phyloP scores from a whole-genome alignment of 2,329 filamentous ascomycete species.

The Epichloe brachyelytri region DNA sequence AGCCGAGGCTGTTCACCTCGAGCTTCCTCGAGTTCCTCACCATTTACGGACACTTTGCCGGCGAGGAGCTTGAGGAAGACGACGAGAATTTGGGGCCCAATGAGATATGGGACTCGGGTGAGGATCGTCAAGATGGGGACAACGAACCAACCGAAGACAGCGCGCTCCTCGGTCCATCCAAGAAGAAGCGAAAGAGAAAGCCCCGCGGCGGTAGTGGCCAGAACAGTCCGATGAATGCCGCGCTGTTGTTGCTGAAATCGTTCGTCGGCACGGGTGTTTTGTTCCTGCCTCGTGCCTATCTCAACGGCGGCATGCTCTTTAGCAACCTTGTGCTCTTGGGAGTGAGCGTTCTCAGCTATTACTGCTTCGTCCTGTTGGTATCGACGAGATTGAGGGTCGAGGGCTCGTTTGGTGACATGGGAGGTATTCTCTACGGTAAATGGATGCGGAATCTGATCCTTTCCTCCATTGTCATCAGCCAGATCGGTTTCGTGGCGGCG shows the following conservation, averaged over 20 bases:
- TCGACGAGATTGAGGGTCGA: constrained; percentile 73
- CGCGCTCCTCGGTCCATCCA: constrained; percentile 64
- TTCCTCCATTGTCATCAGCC: constrained; percentile 83
- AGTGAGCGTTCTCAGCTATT: constrained; percentile 82
- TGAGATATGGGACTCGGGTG: constrained; percentile 81
- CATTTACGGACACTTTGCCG: constrained; percentile 93
- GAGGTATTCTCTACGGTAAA: constrained; percentile 78
- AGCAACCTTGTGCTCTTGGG: constrained; percentile 81
- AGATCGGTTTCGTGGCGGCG: constrained; percentile 86
- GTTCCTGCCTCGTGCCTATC: constrained; percentile 82
- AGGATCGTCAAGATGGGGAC: constrained; percentile 55
- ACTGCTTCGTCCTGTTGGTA: constrained; percentile 92
- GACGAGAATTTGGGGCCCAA: constrained; percentile 78
- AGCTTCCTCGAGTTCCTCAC: constrained; percentile 95
- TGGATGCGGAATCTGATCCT: constrained; percentile 85
- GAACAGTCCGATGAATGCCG: constrained; percentile 66
- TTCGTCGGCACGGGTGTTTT: constrained; percentile 95
- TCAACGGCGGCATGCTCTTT: constrained; percentile 96
- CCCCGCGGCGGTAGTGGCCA: constrained; percentile 60
- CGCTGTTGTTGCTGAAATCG: constrained; percentile 81
- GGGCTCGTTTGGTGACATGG: constrained; percentile 96
- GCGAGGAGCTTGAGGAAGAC: constrained; percentile 92
- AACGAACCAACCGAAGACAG: constrained; percentile 80
- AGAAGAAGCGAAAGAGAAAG: constrained; percentile 64
- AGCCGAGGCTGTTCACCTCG: constrained; percentile 59